A percentile compares a stretch with the other conserved stretches of the same genome.
Conservation (phyloP, 148 eudicot genomes). For the Fagopyrum homotropicum region DNA sequence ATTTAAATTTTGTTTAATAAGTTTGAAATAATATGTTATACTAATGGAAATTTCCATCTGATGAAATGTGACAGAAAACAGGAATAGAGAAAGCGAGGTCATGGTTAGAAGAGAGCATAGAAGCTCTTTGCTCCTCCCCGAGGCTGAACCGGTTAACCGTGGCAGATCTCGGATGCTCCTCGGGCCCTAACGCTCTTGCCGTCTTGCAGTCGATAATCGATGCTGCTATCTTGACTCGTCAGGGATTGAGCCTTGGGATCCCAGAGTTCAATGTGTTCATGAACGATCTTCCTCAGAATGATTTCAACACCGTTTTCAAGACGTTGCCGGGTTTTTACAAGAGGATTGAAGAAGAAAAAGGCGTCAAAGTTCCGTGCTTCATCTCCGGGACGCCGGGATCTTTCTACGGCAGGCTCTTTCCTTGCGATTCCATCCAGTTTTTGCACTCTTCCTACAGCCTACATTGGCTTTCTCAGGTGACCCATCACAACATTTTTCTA, state of each 20-base stretch:
- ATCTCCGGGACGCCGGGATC: neutral
- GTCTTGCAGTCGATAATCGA: neutral
- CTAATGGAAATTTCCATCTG: too few species aligned
- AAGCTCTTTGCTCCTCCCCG: neutral
- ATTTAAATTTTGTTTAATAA: neutral
- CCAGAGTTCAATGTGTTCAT: neutral
- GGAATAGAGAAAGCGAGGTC: neutral
- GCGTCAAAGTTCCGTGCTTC: neutral
- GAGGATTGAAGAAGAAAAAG: neutral
- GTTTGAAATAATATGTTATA: neutral
- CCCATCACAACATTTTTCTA: neutral
- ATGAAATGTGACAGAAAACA: neutral
- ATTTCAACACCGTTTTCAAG: neutral
- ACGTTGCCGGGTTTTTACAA: too few species aligned
- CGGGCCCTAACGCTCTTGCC: neutral
- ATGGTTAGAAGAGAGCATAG: neutral
- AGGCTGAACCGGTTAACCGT: neutral
- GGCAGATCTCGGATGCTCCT: neutral
- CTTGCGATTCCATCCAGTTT: neutral
- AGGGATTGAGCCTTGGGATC: neutral
- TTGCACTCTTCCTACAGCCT: neutral
- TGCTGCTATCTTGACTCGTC: neutral
- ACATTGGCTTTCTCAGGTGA: neutral
- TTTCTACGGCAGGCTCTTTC: slow-evolving; percentile 5
- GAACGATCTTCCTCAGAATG: slow-evolving; percentile 7